Conservation (phyloP, 179 eudicot genomes). For the Pouteria campechiana region DNA sequence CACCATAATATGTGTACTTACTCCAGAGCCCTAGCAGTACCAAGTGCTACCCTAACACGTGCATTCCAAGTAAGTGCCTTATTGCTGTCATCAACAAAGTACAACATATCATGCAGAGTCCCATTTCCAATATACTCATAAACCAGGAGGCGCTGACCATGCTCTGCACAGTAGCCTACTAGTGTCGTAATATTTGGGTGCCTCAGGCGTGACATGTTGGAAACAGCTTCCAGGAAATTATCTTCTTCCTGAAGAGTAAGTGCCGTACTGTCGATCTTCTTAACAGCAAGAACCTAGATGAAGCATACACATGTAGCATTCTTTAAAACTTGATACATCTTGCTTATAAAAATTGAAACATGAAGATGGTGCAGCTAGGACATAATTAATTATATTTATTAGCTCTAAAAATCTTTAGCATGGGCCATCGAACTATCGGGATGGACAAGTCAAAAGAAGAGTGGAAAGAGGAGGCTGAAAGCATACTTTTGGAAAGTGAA, state of each 20-base stretch:
- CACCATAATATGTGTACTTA: constrained; percentile 19
- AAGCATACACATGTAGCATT: no score
- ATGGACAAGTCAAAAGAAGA: no score
- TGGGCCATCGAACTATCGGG: no score
- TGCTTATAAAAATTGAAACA: no score
- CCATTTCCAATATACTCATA: constrained; percentile 71
- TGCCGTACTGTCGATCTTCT: constrained; percentile 94
- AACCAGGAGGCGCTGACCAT: constrained; percentile 87
- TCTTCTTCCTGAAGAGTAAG: constrained; percentile 93
- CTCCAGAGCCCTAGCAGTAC: constrained; percentile 98
- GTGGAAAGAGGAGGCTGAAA: no score
- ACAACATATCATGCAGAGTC: constrained; percentile 86
- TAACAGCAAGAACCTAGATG: constrained; percentile 61
- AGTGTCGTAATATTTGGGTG: constrained; percentile 76
- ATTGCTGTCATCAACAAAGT: constrained; percentile 79
- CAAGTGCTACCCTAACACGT: constrained; percentile 88
- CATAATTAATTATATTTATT: no score
- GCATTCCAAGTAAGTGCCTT: constrained; percentile 83
- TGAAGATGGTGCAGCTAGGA: no score
- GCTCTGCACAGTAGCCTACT: constrained; percentile 84
- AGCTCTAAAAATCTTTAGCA: no score
- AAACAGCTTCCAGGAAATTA: constrained; percentile 89
- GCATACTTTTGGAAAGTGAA: no score
- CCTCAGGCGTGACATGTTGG: constrained; percentile 92
- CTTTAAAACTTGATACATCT: no score